Evolutionary conservation across 208 protist species (phyloP).

Genomic region (Leishmania arabica): DNA sequence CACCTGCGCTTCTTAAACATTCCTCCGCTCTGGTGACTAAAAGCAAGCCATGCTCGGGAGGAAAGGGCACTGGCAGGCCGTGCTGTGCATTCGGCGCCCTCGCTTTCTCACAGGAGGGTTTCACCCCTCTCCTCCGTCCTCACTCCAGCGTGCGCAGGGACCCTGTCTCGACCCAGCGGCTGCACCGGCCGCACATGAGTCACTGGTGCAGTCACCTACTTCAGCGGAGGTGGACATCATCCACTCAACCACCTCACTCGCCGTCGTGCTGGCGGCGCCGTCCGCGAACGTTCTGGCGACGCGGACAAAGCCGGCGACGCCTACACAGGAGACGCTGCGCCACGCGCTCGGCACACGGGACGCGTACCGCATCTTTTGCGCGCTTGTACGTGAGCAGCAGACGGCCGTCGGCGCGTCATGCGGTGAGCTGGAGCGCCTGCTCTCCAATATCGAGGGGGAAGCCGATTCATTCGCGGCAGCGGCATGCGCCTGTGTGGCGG

Average conservation of each 20-base stretch:
- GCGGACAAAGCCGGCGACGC: not conserved
- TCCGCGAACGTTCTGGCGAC: slow-evolving; percentile 4
- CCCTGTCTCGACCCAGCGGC: not conserved
- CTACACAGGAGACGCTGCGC: slow-evolving; percentile 3
- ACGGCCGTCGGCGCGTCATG: not conserved
- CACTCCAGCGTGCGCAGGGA: not conserved
- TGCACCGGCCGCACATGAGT: not conserved
- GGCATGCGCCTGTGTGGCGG: slow-evolving; percentile 46
- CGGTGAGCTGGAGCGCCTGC: slow-evolving; percentile 13
- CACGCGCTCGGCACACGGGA: slow-evolving; percentile 23
- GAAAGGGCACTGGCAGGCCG: slow-evolving; percentile 1
- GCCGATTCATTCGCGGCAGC: slow-evolving; percentile 26
- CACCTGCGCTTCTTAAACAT: not conserved
- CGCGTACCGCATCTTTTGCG: slow-evolving; percentile 17
- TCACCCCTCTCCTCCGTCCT: not conserved
- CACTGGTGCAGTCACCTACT: not conserved
- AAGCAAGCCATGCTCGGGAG: not conserved
- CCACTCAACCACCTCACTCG: not conserved
- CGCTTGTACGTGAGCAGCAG: slow-evolving; percentile 10
- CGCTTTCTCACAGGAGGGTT: not conserved
- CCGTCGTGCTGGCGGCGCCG: not conserved
- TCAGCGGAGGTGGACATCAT: not conserved
- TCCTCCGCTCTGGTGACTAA: not conserved
- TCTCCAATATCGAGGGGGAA: slow-evolving; percentile 20
- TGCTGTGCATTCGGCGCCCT: not conserved